A percentile compares a stretch with the other conserved stretches of the same genome.
Conservation (phyloP, 441 rosid species). For the Jatropha multifida region DNA sequence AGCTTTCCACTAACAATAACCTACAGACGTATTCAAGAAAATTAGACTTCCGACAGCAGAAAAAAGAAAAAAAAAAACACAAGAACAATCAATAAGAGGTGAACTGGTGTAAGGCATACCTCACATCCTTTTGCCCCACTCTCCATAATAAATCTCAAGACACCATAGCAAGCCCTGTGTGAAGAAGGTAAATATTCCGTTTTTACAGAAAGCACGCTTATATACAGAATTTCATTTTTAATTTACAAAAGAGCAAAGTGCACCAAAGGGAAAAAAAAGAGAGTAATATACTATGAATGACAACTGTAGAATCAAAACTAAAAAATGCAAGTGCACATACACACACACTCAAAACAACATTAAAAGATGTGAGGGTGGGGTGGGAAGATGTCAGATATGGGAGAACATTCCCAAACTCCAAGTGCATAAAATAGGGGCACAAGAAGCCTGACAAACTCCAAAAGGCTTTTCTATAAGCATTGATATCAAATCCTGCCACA, state of each 20-base stretch:
- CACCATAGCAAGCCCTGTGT: constrained; percentile 70
- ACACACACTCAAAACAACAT: not conserved
- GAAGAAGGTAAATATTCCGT: not conserved
- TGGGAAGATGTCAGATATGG: not conserved
- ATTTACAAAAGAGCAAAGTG: not conserved
- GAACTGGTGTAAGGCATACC: constrained; percentile 30
- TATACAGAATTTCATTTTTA: not conserved
- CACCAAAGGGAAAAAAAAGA: not conserved
- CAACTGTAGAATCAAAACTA: not conserved
- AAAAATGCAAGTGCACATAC: not conserved
- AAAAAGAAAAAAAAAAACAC: not conserved
- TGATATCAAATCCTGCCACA: not conserved
- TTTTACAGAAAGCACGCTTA: not conserved
- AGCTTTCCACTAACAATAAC: constrained; percentile 71
- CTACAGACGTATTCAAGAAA: constrained; percentile 22
- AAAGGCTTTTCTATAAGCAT: constrained; percentile 22
- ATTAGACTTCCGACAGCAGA: not conserved
- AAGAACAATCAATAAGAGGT: not conserved
- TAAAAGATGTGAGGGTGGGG: not conserved
- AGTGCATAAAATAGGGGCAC: not conserved
- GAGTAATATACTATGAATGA: no score
- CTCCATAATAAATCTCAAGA: constrained; percentile 67
- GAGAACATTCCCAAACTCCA: not conserved
- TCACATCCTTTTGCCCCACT: constrained; percentile 82
- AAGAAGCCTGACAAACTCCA: constrained; percentile 39